A percentile compares a stretch with the other conserved stretches of the same genome.
phyloP scores from a whole-genome alignment of 805 yeast species.

The Metschnikowia chrysomelidarum region DNA sequence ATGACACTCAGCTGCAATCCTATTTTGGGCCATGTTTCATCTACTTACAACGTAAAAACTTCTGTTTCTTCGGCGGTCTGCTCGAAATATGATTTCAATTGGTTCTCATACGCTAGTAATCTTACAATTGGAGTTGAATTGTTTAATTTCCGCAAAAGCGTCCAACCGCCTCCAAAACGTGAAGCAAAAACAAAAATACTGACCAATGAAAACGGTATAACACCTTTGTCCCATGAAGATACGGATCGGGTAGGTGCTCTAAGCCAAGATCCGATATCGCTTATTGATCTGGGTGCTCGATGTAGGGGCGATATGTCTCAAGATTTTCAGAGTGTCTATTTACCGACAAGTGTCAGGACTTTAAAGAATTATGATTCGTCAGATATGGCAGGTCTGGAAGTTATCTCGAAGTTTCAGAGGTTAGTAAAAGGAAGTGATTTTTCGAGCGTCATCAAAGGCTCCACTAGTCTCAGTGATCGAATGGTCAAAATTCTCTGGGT shows the following conservation, averaged over 20 bases:
- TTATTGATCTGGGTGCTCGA: too few species aligned
- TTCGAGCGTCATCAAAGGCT: conserved; percentile 68
- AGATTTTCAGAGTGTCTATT: conserved; percentile 20
- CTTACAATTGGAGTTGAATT: conserved; percentile 83
- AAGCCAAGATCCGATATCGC: background rate
- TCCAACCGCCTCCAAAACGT: too few species aligned
- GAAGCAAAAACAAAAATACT: background rate
- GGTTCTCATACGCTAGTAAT: conserved; percentile 87
- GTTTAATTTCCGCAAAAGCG: conserved; percentile 50
- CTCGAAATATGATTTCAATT: conserved; percentile 83
- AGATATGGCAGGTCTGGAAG: conserved; percentile 19
- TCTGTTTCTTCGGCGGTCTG: conserved; percentile 72
- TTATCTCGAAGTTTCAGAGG: conserved; percentile 50
- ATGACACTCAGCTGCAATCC: conserved; percentile 88
- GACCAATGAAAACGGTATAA: conserved; percentile 5
- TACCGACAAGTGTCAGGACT: conserved; percentile 27
- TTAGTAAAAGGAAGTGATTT: conserved; percentile 53
- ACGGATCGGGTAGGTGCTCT: background rate
- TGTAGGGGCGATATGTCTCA: conserved; percentile 8
- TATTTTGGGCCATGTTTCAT: conserved; percentile 80
- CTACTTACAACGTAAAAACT: conserved; percentile 84
- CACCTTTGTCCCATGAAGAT: conserved; percentile 10
- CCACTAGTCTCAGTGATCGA: conserved; percentile 65
- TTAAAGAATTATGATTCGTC: conserved; percentile 11
- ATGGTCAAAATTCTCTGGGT: conserved; percentile 77